Evolutionary conservation across 495 filamentous ascomycete species (phyloP).

Genomic region (Trichoderma gamsii): DNA sequence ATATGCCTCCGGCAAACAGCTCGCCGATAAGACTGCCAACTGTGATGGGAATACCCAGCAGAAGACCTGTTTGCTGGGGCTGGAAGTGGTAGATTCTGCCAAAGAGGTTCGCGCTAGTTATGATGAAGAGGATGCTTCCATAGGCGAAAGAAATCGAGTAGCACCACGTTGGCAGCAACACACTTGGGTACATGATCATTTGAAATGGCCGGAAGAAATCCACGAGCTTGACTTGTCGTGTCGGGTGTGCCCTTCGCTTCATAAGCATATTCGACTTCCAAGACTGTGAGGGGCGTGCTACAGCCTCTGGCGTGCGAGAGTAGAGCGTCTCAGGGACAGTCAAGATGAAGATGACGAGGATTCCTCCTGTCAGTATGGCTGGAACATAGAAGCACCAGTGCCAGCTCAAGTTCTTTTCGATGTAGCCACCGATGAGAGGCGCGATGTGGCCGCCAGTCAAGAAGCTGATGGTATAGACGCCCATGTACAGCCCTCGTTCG

Average conservation of each 20-base stretch:
- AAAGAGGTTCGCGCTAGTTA: constrained; percentile 25
- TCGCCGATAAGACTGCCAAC: constrained; percentile 31
- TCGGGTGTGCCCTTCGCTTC: constrained; percentile 20
- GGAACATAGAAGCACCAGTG: constrained; percentile 61
- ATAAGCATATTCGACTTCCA: constrained; percentile 24
- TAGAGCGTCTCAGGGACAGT: constrained; percentile 32
- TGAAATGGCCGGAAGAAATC: constrained; percentile 28
- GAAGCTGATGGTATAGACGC: constrained; percentile 56
- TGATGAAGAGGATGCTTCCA: constrained; percentile 28
- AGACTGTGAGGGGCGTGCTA: constrained; percentile 18
- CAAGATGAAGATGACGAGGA: constrained; percentile 55
- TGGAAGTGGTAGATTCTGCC: constrained; percentile 26
- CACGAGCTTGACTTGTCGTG: constrained; percentile 17
- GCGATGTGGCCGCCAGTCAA: constrained; percentile 60
- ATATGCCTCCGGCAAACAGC: constrained; percentile 27
- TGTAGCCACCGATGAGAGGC: constrained; percentile 61
- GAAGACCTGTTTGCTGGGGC: constrained; percentile 28
- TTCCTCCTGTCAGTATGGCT: constrained; percentile 52
- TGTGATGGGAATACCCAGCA: constrained; percentile 26
- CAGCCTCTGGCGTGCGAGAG: constrained; percentile 19
- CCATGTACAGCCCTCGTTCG: constrained; percentile 59
- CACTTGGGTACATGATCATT: constrained; percentile 26
- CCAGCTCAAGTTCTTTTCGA: constrained; percentile 57
- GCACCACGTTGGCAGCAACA: constrained; percentile 25
- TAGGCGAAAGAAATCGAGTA: constrained; percentile 24